A percentile compares a stretch with the other conserved stretches of the same genome.
Evolutionary conservation across 345 rosid species (phyloP).

Genomic region (Triadica sebifera): DNA sequence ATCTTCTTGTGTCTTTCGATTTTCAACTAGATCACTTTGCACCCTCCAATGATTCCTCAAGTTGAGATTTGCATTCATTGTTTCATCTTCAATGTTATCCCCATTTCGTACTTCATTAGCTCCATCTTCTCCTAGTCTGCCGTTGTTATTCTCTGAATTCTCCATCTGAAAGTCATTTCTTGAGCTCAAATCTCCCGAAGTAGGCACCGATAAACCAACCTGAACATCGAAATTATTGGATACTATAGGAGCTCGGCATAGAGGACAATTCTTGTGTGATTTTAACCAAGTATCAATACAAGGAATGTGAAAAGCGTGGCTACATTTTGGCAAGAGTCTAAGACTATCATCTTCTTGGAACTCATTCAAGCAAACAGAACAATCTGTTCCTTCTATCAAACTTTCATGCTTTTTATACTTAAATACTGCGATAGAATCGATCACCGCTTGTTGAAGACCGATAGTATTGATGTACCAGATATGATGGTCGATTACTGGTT

Average conservation of each 20-base stretch:
- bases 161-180: constrained; percentile 16
- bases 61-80: neutral
- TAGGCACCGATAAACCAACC: constrained; percentile 12
- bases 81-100: constrained; percentile 12
- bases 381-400: constrained; percentile 64
- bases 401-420: constrained; percentile 49
- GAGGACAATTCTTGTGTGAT: constrained; percentile 76
- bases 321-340: constrained; percentile 73
- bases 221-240: constrained; percentile 13
- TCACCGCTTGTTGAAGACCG: constrained; percentile 59
- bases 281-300: constrained; percentile 85
- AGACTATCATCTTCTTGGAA: constrained; percentile 62
- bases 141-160: constrained; percentile 20
- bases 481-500: constrained; percentile 39
- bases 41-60: constrained; percentile 21
- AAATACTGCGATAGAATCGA: constrained; percentile 57
- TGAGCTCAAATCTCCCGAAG: constrained; percentile 21
- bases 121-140: constrained; percentile 21
- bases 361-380: constrained; percentile 82
- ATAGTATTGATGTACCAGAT: constrained; percentile 60
- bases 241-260: constrained; percentile 70
- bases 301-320: constrained; percentile 71
- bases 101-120: constrained; percentile 20
- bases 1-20: constrained; percentile 3
- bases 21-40: constrained; percentile 32